These are phyloP conservation scores for Rosa lucieae DNA, from an alignment of 306 rosid species.

Conservation along the genomic window DNA sequence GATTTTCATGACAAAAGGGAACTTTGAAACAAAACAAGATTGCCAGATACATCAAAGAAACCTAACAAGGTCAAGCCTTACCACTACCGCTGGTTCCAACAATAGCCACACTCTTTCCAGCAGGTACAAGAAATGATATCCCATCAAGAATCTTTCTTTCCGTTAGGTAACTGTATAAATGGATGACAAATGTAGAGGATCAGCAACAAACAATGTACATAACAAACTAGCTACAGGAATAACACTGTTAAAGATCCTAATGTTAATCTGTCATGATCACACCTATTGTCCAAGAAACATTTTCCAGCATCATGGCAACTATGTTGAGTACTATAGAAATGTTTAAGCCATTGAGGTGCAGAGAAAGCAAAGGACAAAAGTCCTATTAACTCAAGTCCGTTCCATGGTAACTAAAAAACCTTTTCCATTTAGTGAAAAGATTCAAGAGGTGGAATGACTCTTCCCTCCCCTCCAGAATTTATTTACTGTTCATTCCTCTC, in stretches of 20 bases:
- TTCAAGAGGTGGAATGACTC: neutral
- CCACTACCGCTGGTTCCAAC: conserved; percentile 99
- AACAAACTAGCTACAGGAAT: neutral
- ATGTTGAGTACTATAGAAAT: neutral
- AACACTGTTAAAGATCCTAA: neutral
- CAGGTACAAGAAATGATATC: conserved; percentile 78
- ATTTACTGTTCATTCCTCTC: neutral
- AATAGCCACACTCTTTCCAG: conserved; percentile 98
- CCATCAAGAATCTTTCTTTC: conserved; percentile 97
- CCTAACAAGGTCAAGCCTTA: conserved; percentile 46
- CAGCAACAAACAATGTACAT: conserved; percentile 9
- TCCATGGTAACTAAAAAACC: neutral
- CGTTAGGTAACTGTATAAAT: conserved; percentile 60
- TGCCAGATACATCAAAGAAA: neutral
- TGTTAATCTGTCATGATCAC: neutral
- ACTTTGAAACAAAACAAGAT: neutral
- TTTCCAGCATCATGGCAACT: neutral
- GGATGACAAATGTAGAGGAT: conserved; percentile 17
- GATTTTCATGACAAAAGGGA: neutral
- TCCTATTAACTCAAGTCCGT: neutral
- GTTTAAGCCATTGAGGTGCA: neutral
- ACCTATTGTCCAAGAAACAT: neutral
- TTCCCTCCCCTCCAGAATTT: neutral
- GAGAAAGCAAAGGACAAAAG: neutral
- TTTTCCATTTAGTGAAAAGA: neutral